Percentiles rank a stretch among this genome's conserved stretches.
Evolutionary conservation across 1,284 basidiomycete species (phyloP).

Genomic region (Coniferiporia weirii): DNA sequence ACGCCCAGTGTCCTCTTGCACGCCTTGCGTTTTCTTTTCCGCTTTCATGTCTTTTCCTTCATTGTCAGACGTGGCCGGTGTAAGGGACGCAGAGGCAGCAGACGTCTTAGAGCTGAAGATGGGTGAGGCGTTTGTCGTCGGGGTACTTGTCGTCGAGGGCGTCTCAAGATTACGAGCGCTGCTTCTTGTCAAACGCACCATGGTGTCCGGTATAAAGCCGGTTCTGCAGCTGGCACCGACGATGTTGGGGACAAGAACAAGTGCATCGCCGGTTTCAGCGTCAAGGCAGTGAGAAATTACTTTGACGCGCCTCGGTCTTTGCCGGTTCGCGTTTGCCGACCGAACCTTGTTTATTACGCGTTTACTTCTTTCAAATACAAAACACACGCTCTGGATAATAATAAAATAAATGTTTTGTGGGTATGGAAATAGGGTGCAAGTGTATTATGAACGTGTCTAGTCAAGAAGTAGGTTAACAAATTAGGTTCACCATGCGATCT

Average conservation of each 20-base stretch:
- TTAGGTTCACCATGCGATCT: too few relatives aligned
- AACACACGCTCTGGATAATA: too few relatives aligned
- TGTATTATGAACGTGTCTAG: too few relatives aligned
- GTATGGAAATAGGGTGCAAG: too few relatives aligned
- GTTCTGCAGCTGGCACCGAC: too few relatives aligned
- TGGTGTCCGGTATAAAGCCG: background rate
- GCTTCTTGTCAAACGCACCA: conserved; percentile 1
- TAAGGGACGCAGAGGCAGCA: conserved; percentile 26
- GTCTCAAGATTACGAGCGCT: conserved; percentile 19
- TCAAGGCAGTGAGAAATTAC: background rate
- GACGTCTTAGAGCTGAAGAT: conserved; percentile 42
- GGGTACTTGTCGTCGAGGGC: conserved; percentile 22
- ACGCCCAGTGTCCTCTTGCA: background rate
- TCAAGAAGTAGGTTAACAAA: too few relatives aligned
- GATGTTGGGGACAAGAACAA: background rate
- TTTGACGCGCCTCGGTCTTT: conserved; percentile 1
- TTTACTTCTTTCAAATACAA: background rate
- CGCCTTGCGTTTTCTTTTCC: background rate
- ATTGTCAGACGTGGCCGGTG: conserved; percentile 39
- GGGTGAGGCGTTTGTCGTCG: conserved; percentile 32
- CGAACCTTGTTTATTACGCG: conserved; percentile 9
- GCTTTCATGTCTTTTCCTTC: background rate
- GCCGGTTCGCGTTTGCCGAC: background rate
- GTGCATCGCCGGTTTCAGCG: background rate
- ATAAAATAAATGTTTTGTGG: too few relatives aligned